Conservation (phyloP, 2,329 filamentous ascomycete species). For the Ceratocystis diversiconidia region DNA sequence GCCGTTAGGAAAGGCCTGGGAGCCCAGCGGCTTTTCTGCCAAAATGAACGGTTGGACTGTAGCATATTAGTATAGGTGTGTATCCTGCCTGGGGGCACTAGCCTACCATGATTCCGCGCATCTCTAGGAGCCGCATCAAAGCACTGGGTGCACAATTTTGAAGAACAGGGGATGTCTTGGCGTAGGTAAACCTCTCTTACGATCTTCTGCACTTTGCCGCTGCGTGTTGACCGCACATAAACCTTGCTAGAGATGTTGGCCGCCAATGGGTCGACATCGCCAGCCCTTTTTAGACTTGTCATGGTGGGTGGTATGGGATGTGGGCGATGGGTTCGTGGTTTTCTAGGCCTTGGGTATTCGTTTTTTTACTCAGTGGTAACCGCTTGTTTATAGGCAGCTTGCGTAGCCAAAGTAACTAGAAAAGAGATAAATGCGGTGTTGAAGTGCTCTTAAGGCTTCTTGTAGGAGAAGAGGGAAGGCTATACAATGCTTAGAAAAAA, state of each 20-base stretch:
- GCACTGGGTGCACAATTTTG: slow-evolving; percentile 69
- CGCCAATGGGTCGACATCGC: slow-evolving; percentile 39
- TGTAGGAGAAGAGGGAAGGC: not conserved
- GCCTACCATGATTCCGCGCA: slow-evolving; percentile 59
- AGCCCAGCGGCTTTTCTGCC: slow-evolving; percentile 75
- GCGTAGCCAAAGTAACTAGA: not conserved
- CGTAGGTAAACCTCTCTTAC: slow-evolving; percentile 91
- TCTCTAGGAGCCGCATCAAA: slow-evolving; percentile 60
- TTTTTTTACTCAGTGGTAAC: not conserved
- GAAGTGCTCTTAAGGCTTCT: not conserved
- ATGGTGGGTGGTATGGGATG: slow-evolving; percentile 28
- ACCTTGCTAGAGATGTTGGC: slow-evolving; percentile 86
- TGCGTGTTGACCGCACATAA: slow-evolving; percentile 87
- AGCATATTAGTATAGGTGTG: slow-evolving; percentile 3
- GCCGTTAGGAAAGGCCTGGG: slow-evolving; percentile 65
- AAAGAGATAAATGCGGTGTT: not conserved
- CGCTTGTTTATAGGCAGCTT: not conserved
- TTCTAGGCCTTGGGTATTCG: not conserved
- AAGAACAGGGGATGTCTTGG: slow-evolving; percentile 95
- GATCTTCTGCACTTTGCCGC: slow-evolving; percentile 96
- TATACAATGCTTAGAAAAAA: slow-evolving; percentile 2
- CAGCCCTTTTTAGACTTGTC: slow-evolving; percentile 50
- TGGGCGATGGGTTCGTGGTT: not conserved
- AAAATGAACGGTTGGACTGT: slow-evolving; percentile 65
- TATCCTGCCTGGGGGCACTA: slow-evolving; percentile 9